phyloP scores from a whole-genome alignment of 176 grass and related monocot species.

The Avena atlantica region DNA sequence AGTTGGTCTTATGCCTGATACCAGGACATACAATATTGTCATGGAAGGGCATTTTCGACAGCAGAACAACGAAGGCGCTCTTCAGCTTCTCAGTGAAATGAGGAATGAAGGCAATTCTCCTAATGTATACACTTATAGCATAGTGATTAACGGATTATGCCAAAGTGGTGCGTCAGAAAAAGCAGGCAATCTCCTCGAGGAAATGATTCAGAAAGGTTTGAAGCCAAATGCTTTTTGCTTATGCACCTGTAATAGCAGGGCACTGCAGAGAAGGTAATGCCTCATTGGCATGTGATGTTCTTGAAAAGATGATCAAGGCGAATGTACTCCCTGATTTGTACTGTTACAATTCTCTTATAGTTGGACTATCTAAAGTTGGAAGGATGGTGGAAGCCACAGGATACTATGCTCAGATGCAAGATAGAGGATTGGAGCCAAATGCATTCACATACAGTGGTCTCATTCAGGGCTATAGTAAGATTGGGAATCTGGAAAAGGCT shows the following conservation, averaged over 20 bases:
- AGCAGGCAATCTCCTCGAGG: conserved; percentile 56
- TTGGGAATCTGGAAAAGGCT: conserved; percentile 64
- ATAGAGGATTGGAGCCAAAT: conserved; percentile 63
- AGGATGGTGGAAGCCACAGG: conserved; percentile 64
- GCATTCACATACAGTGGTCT: conserved; percentile 68
- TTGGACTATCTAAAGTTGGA: conserved; percentile 66
- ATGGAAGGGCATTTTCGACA: conserved; percentile 62
- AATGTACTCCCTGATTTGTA: conserved; percentile 68
- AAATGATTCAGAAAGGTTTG: conserved; percentile 69
- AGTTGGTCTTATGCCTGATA: conserved; percentile 56
- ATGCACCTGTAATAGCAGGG: conserved; percentile 69
- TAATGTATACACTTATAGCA: conserved; percentile 69
- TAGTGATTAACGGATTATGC: conserved; percentile 68
- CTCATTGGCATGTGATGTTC: conserved; percentile 58
- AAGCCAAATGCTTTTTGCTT: conserved; percentile 64
- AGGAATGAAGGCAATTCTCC: conserved; percentile 45
- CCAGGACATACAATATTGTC: conserved; percentile 59
- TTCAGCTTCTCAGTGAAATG: conserved; percentile 66
- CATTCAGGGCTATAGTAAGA: conserved; percentile 66
- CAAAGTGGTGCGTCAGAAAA: conserved; percentile 48
- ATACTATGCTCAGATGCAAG: conserved; percentile 64
- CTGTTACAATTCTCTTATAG: conserved; percentile 79
- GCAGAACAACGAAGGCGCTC: conserved; percentile 44
- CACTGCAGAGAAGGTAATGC: conserved; percentile 65
- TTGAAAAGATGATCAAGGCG: conserved; percentile 58